Evolutionary conservation across 306 rosid genomes (phyloP).

Genomic region (Boehmeria nivea): DNA sequence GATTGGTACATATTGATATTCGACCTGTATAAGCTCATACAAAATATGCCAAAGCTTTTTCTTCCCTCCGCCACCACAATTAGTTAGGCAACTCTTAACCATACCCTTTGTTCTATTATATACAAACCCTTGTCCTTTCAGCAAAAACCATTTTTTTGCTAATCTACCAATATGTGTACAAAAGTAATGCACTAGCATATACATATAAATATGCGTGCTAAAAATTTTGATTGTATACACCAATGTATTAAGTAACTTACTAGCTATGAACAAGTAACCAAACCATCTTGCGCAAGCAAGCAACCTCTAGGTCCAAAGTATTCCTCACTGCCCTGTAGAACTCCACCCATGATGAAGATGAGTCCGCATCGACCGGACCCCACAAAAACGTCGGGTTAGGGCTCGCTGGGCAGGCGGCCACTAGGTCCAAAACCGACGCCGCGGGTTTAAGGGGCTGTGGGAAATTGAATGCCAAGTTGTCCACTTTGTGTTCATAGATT

Average conservation of each 20-base stretch:
- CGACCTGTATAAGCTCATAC: slow-evolving; percentile 39
- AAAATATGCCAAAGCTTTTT: too few relatives aligned
- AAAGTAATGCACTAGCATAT: slow-evolving; percentile 19
- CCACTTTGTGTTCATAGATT: slow-evolving; percentile 85
- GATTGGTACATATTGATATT: slow-evolving; percentile 30
- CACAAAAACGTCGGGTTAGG: slow-evolving; percentile 85
- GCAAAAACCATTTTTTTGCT: slow-evolving; percentile 33
- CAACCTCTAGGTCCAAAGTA: slow-evolving; percentile 48
- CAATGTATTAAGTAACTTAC: slow-evolving; percentile 23
- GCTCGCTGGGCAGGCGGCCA: slow-evolving; percentile 73
- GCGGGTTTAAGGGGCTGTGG: slow-evolving; percentile 60
- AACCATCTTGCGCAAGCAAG: slow-evolving; percentile 62
- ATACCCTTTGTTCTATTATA: slow-evolving; percentile 40
- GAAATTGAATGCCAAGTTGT: slow-evolving; percentile 85
- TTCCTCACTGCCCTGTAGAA: slow-evolving; percentile 65
- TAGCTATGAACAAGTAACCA: slow-evolving; percentile 60
- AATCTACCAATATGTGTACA: slow-evolving; percentile 25
- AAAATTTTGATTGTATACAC: slow-evolving; percentile 28
- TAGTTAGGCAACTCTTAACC: too few relatives aligned
- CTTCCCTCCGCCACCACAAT: too few relatives aligned
- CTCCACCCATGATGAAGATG: slow-evolving; percentile 77
- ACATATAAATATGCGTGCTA: slow-evolving; percentile 3
- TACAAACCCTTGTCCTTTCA: slow-evolving; percentile 37
- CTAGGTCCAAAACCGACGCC: slow-evolving; percentile 79
- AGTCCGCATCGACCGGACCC: slow-evolving; percentile 49